phyloP scores from a whole-genome alignment of 2,329 filamentous ascomycete genomes.

The Xylariales sp. region DNA sequence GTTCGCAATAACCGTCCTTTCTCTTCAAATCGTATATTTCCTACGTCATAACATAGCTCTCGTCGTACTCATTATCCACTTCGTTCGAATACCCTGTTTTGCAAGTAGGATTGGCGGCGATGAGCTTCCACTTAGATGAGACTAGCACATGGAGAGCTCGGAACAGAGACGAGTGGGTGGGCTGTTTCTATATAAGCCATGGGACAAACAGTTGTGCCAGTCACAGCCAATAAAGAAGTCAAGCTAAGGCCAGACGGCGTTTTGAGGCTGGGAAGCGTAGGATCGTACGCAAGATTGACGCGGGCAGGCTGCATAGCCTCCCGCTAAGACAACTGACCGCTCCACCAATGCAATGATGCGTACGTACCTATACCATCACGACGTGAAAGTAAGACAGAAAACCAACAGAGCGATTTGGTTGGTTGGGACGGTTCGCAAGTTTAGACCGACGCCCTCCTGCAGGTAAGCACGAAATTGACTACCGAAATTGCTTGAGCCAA shows the following conservation, averaged over 20 bases:
- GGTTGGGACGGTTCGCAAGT: slow-evolving; percentile 12
- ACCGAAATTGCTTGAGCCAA: slow-evolving; percentile 19
- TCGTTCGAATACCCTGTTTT: background rate
- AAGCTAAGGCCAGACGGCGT: slow-evolving; percentile 12
- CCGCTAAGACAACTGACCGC: slow-evolving; percentile 15
- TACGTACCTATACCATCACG: background rate
- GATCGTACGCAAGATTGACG: slow-evolving; percentile 15
- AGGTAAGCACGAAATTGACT: slow-evolving; percentile 22
- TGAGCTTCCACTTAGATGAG: background rate
- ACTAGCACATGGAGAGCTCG: slow-evolving; percentile 6
- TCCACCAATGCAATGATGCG: slow-evolving; percentile 21
- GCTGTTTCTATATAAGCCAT: slow-evolving; percentile 15
- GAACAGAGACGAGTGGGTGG: slow-evolving; percentile 1
- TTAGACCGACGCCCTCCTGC: background rate
- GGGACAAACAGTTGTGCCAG: background rate
- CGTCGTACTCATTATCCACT: slow-evolving; percentile 5
- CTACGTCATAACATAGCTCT: slow-evolving; percentile 25
- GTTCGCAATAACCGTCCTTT: background rate
- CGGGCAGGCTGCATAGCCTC: slow-evolving; percentile 31
- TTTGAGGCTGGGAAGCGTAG: slow-evolving; percentile 14
- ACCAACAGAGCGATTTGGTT: slow-evolving; percentile 21
- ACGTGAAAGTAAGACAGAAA: slow-evolving; percentile 20
- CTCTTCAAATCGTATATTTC: slow-evolving; percentile 7
- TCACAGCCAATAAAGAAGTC: background rate
- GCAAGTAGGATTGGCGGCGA: background rate